Conservation (phyloP, 805 yeast genomes). For the Hanseniaspora vineae region DNA sequence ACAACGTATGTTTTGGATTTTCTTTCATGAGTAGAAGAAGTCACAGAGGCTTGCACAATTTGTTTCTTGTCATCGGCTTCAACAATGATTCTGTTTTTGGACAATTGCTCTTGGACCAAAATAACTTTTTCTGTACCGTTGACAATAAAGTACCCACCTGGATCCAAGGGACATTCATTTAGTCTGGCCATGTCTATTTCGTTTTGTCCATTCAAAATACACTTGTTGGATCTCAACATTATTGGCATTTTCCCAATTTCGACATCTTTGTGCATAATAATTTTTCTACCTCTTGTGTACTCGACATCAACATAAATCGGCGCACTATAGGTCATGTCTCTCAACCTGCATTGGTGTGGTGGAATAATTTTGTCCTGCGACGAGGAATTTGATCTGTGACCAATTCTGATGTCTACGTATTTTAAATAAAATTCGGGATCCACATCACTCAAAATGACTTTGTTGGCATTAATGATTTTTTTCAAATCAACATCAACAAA, state of each 20-base stretch:
- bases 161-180: slow-evolving; percentile 94
- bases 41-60: slow-evolving; percentile 93
- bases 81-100: slow-evolving; percentile 93
- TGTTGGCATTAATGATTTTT: slow-evolving; percentile 86
- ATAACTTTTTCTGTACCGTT: slow-evolving; percentile 98
- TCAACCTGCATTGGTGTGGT: slow-evolving; percentile 90
- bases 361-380: slow-evolving; percentile 52
- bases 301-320: slow-evolving; percentile 95
- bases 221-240: slow-evolving; percentile 88
- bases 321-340: slow-evolving; percentile 91
- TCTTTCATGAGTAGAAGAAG: slow-evolving; percentile 96
- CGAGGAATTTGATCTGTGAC: slow-evolving; percentile 50
- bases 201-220: slow-evolving; percentile 67
- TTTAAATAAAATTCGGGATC: slow-evolving; percentile 94
- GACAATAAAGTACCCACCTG: slow-evolving; percentile 96
- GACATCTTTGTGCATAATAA: slow-evolving; percentile 76
- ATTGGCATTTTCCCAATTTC: slow-evolving; percentile 99
- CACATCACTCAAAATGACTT: slow-evolving; percentile 79
- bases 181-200: slow-evolving; percentile 77
- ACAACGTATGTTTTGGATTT: slow-evolving; percentile 94
- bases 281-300: slow-evolving; percentile 87
- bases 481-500: slow-evolving; percentile 88
- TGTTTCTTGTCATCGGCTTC: slow-evolving; percentile 94
- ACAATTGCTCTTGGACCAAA: slow-evolving; percentile 89
- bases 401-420: slow-evolving; percentile 86